Percentiles rank a stretch among this genome's conserved stretches.
phyloP scores from a whole-genome alignment of 2,329 filamentous ascomycete genomes.

The Penicillium oxalicum region DNA sequence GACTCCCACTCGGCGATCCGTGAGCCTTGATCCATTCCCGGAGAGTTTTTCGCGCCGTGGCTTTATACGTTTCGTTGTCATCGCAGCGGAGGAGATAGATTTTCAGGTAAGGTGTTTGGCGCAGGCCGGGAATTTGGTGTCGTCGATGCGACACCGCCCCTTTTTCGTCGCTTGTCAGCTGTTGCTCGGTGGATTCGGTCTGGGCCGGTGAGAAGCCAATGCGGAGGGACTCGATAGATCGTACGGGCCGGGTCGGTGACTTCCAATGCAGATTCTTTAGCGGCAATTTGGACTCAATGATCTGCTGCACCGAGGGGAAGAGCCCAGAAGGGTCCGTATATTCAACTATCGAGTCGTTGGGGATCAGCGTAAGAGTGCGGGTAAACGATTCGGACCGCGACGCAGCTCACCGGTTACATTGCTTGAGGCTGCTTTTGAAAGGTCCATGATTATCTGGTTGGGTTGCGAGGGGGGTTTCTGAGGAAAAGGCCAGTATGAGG shows the following conservation, averaged over 20 bases:
- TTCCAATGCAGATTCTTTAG: constrained; percentile 95
- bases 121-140: constrained; percentile 90
- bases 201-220: constrained; percentile 73
- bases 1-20: constrained; percentile 44
- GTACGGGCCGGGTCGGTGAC: constrained; percentile 80
- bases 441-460: constrained; percentile 31
- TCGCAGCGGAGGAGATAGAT: constrained; percentile 85
- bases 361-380: constrained; percentile 14
- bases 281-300: constrained; percentile 72
- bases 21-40: constrained; percentile 87
- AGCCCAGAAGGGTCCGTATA: constrained; percentile 91
- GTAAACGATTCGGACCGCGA: not conserved
- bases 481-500: constrained; percentile 18
- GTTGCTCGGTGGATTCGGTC: constrained; percentile 31
- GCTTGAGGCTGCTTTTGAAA: constrained; percentile 55
- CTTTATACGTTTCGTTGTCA: constrained; percentile 91
- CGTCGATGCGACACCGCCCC: constrained; percentile 51
- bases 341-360: constrained; percentile 59
- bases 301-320: constrained; percentile 72
- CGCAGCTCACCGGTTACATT: constrained; percentile 61
- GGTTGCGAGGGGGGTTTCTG: constrained; percentile 13
- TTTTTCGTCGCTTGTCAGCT: constrained; percentile 33
- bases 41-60: constrained; percentile 67
- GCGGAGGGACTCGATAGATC: constrained; percentile 89
- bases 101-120: constrained; percentile 90